Percentiles rank a stretch among this genome's conserved stretches.
phyloP scores from a whole-genome alignment of 306 rosid species.

The Dryas drummondii region DNA sequence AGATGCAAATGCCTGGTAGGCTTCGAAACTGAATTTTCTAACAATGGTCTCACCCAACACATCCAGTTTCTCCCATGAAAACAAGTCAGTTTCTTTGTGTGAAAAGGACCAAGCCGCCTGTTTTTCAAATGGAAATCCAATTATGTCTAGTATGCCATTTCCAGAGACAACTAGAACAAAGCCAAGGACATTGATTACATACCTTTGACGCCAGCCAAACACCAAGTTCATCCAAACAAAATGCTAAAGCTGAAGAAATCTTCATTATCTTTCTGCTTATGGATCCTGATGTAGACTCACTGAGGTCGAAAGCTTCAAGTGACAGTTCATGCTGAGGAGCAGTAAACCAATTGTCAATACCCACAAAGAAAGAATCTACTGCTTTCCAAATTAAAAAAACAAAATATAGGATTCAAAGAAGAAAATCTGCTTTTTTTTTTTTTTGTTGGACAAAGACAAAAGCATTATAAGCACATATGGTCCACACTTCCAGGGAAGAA shows the following conservation, averaged over 20 bases:
- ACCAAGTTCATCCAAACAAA: constrained; percentile 76
- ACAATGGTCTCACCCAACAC: constrained; percentile 47
- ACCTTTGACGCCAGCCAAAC: constrained; percentile 79
- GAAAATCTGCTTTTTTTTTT: background rate
- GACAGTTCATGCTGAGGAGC: constrained; percentile 49
- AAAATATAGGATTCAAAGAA: background rate
- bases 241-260: constrained; percentile 36
- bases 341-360: constrained; percentile 34
- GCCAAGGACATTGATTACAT: constrained; percentile 12
- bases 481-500: background rate
- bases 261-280: constrained; percentile 45
- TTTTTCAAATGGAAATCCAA: constrained; percentile 15
- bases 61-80: constrained; percentile 43
- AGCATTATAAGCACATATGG: background rate
- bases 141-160: constrained; percentile 21
- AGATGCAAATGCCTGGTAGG: constrained; percentile 29
- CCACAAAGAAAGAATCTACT: constrained; percentile 25
- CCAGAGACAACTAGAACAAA: constrained; percentile 25
- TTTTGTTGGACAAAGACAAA: background rate
- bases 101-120: constrained; percentile 73
- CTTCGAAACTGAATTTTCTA: constrained; percentile 45
- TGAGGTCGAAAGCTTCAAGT: constrained; percentile 37
- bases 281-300: constrained; percentile 36
- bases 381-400: constrained; percentile 1
- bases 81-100: constrained; percentile 34